Evolutionary conservation across 257 asterid species (phyloP).

Genomic region (Ophiorrhiza pumila): DNA sequence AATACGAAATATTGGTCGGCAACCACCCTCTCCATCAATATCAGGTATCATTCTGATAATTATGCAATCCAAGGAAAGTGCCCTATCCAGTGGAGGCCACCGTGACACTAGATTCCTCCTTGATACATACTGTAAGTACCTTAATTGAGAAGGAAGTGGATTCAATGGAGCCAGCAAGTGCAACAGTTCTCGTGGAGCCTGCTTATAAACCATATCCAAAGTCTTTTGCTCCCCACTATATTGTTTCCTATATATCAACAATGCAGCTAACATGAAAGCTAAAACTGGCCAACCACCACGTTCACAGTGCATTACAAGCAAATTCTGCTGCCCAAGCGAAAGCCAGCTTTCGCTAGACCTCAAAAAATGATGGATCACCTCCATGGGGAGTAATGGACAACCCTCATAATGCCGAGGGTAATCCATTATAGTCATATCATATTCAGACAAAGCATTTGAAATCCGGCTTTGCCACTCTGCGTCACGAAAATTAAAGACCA

Average conservation of each 20-base stretch:
- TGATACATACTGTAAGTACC: conserved; percentile 85
- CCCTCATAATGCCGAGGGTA: conserved; percentile 93
- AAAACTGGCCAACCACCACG: conserved; percentile 96
- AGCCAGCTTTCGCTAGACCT: conserved; percentile 97
- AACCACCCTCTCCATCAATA: conserved; percentile 81
- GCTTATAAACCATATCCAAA: conserved; percentile 88
- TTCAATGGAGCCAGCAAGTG: conserved; percentile 72
- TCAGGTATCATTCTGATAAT: conserved; percentile 83
- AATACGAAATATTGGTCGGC: conserved; percentile 81
- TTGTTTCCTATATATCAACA: conserved; percentile 69
- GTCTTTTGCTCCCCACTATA: conserved; percentile 87
- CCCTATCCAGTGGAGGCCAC: conserved; percentile 96
- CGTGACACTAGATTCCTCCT: conserved; percentile 80
- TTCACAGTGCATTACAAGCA: conserved; percentile 93
- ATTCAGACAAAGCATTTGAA: conserved; percentile 64
- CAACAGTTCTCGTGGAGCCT: conserved; percentile 90
- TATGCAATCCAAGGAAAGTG: conserved; percentile 80
- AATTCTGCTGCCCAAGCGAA: conserved; percentile 80
- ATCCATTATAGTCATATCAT: conserved; percentile 88
- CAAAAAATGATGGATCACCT: conserved; percentile 85
- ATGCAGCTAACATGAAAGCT: conserved; percentile 88
- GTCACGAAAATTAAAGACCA: conserved; percentile 84
- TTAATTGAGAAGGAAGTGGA: conserved; percentile 89
- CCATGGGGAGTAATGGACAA: conserved; percentile 91
- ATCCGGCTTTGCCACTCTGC: conserved; percentile 62